Conservation (phyloP, 2,329 filamentous ascomycete species). For the Microcyclospora pomicola region DNA sequence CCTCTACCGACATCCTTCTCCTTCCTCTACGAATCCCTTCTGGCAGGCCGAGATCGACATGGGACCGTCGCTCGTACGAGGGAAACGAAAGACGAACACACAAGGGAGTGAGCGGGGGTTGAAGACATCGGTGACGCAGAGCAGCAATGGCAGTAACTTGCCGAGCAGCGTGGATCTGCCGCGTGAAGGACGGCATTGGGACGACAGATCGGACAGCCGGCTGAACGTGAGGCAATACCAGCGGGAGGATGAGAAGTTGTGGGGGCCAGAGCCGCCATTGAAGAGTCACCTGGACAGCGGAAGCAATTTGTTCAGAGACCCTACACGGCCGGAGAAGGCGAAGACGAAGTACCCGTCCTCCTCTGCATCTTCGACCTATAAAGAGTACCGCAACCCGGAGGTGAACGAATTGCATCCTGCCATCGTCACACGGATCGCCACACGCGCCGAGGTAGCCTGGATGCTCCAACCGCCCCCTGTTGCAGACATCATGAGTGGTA, state of each 20-base stretch:
- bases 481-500: slow-evolving; percentile 82
- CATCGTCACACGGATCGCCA: slow-evolving; percentile 21
- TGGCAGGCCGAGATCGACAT: slow-evolving; percentile 78
- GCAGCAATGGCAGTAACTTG: slow-evolving; percentile 29
- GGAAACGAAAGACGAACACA: slow-evolving; percentile 28
- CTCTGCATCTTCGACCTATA: slow-evolving; percentile 16
- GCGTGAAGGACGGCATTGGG: slow-evolving; percentile 20
- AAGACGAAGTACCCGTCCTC: slow-evolving; percentile 5
- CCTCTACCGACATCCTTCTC: slow-evolving; percentile 61
- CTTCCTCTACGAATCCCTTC: slow-evolving; percentile 75
- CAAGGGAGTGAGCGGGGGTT: slow-evolving; percentile 25
- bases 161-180: slow-evolving; percentile 13
- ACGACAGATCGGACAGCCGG: slow-evolving; percentile 31
- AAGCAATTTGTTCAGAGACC: slow-evolving; percentile 23
- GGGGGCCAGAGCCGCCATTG: slow-evolving; percentile 40
- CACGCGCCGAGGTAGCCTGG: slow-evolving; percentile 57
- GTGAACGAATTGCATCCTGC: slow-evolving; percentile 55
- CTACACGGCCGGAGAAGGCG: slow-evolving; percentile 23
- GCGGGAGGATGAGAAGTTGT: slow-evolving; percentile 75
- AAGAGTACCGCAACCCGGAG: slow-evolving; percentile 36
- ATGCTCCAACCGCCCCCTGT: slow-evolving; percentile 89
- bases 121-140: slow-evolving; percentile 42
- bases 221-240: slow-evolving; percentile 74
- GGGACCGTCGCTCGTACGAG: slow-evolving; percentile 49
- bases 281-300: slow-evolving; percentile 8